These are phyloP conservation scores for Carex myosuroides DNA, from an alignment of 176 grass and related monocot genomes.

Conservation along the genomic window DNA sequence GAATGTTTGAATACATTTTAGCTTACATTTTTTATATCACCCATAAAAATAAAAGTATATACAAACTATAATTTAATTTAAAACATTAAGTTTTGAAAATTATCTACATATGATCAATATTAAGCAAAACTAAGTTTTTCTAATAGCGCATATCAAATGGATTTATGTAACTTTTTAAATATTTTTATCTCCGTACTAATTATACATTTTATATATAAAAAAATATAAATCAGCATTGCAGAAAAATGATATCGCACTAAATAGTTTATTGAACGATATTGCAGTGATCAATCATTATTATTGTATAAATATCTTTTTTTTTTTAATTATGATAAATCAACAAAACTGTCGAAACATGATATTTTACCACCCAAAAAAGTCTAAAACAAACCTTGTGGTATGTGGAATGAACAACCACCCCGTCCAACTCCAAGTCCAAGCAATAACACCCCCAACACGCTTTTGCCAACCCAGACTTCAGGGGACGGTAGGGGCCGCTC, in stretches of 20 bases:
- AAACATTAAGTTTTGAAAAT: background rate
- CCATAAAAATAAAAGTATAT: background rate
- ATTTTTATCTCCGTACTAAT: background rate
- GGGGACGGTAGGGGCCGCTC: background rate
- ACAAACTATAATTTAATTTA: background rate
- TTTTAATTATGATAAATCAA: background rate
- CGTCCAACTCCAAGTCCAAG: conserved; percentile 11
- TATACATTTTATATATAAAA: background rate
- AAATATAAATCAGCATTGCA: background rate
- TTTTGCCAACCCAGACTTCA: conserved; percentile 22
- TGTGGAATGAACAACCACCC: background rate
- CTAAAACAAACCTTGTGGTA: too few species aligned
- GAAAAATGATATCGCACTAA: background rate
- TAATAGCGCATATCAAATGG: too few species aligned
- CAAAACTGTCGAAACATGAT: background rate
- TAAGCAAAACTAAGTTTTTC: background rate
- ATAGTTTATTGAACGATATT: background rate
- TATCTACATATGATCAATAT: background rate
- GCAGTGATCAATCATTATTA: background rate
- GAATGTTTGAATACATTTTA: background rate
- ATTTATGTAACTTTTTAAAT: too few species aligned
- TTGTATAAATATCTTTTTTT: background rate
- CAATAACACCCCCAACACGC: conserved; percentile 12
- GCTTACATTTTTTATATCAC: background rate
- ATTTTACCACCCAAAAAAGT: too few species aligned